Conservation (phyloP, 495 filamentous ascomycete genomes). For the Talaromyces nanjingensis region DNA sequence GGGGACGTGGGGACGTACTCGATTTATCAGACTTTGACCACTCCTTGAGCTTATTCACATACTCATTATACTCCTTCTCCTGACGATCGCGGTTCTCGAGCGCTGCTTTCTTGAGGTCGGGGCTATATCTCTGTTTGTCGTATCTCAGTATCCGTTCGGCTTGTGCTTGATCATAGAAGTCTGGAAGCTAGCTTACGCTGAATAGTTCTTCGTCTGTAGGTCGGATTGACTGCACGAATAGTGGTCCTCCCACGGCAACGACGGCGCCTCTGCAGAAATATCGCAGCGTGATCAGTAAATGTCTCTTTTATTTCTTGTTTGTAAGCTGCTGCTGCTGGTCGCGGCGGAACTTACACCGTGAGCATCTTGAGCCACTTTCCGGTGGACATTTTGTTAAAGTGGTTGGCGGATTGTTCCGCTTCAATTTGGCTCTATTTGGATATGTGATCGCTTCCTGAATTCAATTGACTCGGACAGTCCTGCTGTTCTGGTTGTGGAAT, state of each 20-base stretch:
- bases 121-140: conserved; percentile 68
- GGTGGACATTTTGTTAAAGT: conserved; percentile 12
- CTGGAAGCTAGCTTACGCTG: conserved; percentile 35
- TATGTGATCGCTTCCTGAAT: background rate
- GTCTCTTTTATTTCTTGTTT: background rate
- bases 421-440: background rate
- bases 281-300: background rate
- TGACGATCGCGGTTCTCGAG: conserved; percentile 64
- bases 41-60: conserved; percentile 73
- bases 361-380: conserved; percentile 51
- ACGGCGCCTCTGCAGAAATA: conserved; percentile 48
- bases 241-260: conserved; percentile 76
- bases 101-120: conserved; percentile 79
- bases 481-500: background rate
- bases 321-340: background rate
- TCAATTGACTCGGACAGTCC: background rate
- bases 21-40: conserved; percentile 88
- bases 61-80: conserved; percentile 82
- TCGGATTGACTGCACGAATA: conserved; percentile 69
- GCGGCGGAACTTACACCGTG: conserved; percentile 33
- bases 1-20: conserved; percentile 38
- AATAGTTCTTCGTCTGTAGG: conserved; percentile 91
- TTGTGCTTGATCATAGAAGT: background rate
- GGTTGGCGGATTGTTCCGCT: background rate
- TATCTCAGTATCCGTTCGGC: background rate